These are phyloP conservation scores for Fusarium humuli DNA, from an alignment of 2,329 filamentous ascomycete genomes.

Conservation along the genomic window DNA sequence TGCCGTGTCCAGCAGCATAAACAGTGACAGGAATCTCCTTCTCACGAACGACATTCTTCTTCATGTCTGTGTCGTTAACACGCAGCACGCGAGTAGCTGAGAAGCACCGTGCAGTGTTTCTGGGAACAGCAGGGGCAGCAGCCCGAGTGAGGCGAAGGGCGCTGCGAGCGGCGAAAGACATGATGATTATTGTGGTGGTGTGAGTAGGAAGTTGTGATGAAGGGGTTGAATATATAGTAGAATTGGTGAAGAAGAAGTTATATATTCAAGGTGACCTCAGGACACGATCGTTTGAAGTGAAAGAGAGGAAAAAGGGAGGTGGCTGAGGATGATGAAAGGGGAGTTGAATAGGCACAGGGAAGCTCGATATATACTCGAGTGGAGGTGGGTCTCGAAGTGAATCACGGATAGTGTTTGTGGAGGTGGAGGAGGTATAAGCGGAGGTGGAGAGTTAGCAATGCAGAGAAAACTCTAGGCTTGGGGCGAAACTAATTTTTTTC, in stretches of 20 bases:
- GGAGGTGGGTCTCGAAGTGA: slow-evolving; percentile 36
- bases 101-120: slow-evolving; percentile 50
- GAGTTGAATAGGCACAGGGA: slow-evolving; percentile 24
- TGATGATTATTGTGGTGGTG: slow-evolving; percentile 41
- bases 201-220: slow-evolving; percentile 5
- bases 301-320: slow-evolving; percentile 12
- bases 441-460: slow-evolving; percentile 13
- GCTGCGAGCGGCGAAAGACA: slow-evolving; percentile 54
- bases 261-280: slow-evolving; percentile 14
- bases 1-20: slow-evolving; percentile 60
- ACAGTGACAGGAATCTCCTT: slow-evolving; percentile 68
- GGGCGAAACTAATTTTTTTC: slow-evolving; percentile 24
- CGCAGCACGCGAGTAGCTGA: slow-evolving; percentile 48
- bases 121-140: slow-evolving; percentile 45
- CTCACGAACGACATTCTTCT: slow-evolving; percentile 66
- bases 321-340: slow-evolving; percentile 24
- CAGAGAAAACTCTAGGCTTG: slow-evolving; percentile 32
- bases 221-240: slow-evolving; percentile 6
- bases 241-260: slow-evolving; percentile 4
- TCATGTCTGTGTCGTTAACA: slow-evolving; percentile 56
- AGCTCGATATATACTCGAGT: slow-evolving; percentile 44
- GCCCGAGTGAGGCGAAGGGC: slow-evolving; percentile 51
- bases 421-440: slow-evolving; percentile 20
- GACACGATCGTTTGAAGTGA: slow-evolving; percentile 3
- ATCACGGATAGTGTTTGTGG: slow-evolving; percentile 24